Evolutionary conservation across 768 basidiomycete species (phyloP).

Genomic region (Cantharellus cinnabarinus): DNA sequence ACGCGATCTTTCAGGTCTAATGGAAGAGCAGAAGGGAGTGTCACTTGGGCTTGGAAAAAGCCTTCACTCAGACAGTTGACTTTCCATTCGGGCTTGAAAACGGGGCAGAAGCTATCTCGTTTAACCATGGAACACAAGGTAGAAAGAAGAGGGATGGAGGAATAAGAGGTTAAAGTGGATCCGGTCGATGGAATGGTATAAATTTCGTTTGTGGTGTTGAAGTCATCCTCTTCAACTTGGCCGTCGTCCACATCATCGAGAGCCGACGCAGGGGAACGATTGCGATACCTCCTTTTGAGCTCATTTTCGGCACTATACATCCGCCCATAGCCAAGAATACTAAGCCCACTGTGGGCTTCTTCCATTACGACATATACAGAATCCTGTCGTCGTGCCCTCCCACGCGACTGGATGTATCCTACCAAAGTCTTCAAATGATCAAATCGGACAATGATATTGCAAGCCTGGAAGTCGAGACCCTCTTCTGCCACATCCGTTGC

Average conservation of each 20-base stretch:
- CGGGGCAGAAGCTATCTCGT: slow-evolving; percentile 44
- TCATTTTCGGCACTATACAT: slow-evolving; percentile 43
- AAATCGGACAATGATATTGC: slow-evolving; percentile 72
- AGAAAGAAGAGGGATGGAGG: slow-evolving; percentile 46
- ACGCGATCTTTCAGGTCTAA: slow-evolving; percentile 32
- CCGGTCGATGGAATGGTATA: slow-evolving; percentile 52
- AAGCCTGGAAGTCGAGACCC: slow-evolving; percentile 81
- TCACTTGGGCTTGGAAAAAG: slow-evolving; percentile 37
- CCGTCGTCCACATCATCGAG: slow-evolving; percentile 19
- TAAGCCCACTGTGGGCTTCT: slow-evolving; percentile 14
- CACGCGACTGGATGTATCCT: slow-evolving; percentile 76
- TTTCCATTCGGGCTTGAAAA: slow-evolving; percentile 36
- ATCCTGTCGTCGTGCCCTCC: slow-evolving; percentile 54
- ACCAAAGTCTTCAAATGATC: slow-evolving; percentile 67
- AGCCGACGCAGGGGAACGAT: slow-evolving; percentile 14
- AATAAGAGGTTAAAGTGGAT: slow-evolving; percentile 62
- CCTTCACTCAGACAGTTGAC: slow-evolving; percentile 15
- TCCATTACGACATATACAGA: slow-evolving; percentile 73
- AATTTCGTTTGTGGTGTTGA: slow-evolving; percentile 33
- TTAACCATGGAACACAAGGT: slow-evolving; percentile 64
- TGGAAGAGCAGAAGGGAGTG: slow-evolving; percentile 47
- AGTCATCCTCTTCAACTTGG: slow-evolving; percentile 24
- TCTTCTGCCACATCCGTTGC: slow-evolving; percentile 83
- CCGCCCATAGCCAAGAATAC: slow-evolving; percentile 35
- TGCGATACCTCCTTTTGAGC: slow-evolving; percentile 41